Conservation (phyloP, 2,329 filamentous ascomycete species). For the Fusarium camptoceras region DNA sequence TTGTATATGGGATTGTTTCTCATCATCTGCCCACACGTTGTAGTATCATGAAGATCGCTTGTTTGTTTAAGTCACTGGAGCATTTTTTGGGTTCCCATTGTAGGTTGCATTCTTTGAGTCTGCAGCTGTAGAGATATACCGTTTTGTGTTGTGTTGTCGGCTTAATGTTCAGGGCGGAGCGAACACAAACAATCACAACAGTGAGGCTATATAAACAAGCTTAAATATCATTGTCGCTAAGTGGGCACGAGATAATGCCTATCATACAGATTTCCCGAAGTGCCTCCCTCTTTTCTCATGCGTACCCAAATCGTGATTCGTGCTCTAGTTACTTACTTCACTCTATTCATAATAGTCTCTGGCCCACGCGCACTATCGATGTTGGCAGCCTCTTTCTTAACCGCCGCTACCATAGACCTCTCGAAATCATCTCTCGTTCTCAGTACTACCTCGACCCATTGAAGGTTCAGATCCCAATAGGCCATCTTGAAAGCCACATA, state of each 20-base stretch:
- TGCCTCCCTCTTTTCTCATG: constrained; percentile 8
- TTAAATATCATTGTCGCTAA: constrained; percentile 37
- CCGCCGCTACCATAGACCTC: constrained; percentile 84
- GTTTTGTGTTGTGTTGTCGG: constrained; percentile 16
- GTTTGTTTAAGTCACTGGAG: constrained; percentile 23
- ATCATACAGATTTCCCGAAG: constrained; percentile 29
- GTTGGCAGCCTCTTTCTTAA: constrained; percentile 90
- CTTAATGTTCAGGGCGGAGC: background rate
- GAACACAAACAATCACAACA: constrained; percentile 13
- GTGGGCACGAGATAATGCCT: constrained; percentile 32
- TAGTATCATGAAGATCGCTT: constrained; percentile 33
- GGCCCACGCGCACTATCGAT: constrained; percentile 81
- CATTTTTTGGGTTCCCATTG: constrained; percentile 13
- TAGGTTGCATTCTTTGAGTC: constrained; percentile 6
- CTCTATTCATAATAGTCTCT: constrained; percentile 95
- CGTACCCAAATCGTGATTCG: constrained; percentile 7
- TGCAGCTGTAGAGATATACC: constrained; percentile 11
- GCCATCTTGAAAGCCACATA: constrained; percentile 85
- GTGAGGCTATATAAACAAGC: constrained; percentile 17
- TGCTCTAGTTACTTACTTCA: constrained; percentile 75
- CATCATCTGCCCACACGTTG: constrained; percentile 29
- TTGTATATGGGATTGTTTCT: constrained; percentile 14
- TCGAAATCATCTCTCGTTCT: constrained; percentile 93
- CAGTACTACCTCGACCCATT: constrained; percentile 94
- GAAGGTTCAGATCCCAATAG: constrained; percentile 95